Evolutionary conservation across 2,329 filamentous ascomycete species (phyloP), one percentile per base, ranked within the genome.

Genomic region (Trichoderma sp.): DNA sequence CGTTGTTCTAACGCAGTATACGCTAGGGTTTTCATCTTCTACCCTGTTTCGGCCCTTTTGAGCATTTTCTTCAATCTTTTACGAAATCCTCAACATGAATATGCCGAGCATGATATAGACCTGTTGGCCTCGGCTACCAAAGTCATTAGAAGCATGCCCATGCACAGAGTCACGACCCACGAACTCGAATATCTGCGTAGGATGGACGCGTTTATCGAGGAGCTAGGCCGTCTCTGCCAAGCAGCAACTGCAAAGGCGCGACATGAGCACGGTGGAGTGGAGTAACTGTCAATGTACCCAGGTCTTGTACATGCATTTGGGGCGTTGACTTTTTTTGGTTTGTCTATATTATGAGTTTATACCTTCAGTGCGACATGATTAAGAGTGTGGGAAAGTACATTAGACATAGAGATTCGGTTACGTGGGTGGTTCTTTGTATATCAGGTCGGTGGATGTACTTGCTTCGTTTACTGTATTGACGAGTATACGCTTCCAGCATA

Each of bases 51-150:
- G 0, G 89, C 89, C 1, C 82, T 89, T 16, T 82, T 90, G 71
- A 85, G 85, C 1, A 83, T 91, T 0, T 91, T 91, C 78, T 89
- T 87, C 82, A 89, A 88, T 75, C 85, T 91, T 35, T 81, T 91
- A 0, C 82, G 85, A 27, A 83, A 88, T 35, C 89, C 89, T 0
- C 81, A 85, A 0, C 81, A 87, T 31, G 81, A 84, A 0, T 81
- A 85, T 31, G 85, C 87, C 0, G 78, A 82, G 2, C 80, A 83
- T 3, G 89, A 91, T 74, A 78, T 90, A 5, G 83, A 85, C 6
- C 82, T 89, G 0, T 81, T 91, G 2, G 81, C 81, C 3, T 82
- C 82, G 16, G 84, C 86, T 0, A 84, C 85, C 0, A 80, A 84
- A 0, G 83, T 90, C 41, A 84, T 90, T 56, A 83, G 84, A 33